Conservation (phyloP, 2,329 filamentous ascomycete genomes). For the Domatiomyces catenatus region DNA sequence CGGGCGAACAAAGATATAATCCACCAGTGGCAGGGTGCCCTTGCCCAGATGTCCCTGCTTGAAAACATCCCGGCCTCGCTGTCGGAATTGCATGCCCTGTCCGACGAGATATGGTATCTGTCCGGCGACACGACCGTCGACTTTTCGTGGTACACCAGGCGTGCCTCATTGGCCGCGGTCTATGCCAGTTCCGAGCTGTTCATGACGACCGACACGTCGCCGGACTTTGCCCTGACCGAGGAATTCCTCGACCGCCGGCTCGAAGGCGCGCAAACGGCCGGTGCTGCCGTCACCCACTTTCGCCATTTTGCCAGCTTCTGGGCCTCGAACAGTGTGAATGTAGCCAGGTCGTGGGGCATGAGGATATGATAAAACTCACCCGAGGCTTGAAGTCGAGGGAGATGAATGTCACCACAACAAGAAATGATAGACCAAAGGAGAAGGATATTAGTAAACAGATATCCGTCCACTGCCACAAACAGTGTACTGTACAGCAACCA, state of each 20-base stretch:
- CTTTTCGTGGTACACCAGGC: conserved; percentile 71
- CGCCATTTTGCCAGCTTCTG: conserved; percentile 74
- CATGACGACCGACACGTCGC: conserved; percentile 77
- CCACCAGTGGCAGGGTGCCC: conserved; percentile 73
- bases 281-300: conserved; percentile 46
- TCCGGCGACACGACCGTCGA: conserved; percentile 72
- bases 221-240: conserved; percentile 60
- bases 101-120: conserved; percentile 87
- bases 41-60: conserved; percentile 80
- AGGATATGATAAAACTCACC: conserved; percentile 41
- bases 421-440: neutral
- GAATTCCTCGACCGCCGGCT: conserved; percentile 64
- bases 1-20: conserved; percentile 58
- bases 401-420: neutral
- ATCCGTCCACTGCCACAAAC: neutral
- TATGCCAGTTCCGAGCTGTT: conserved; percentile 73
- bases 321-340: conserved; percentile 58
- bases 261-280: conserved; percentile 50
- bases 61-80: conserved; percentile 61
- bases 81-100: conserved; percentile 60
- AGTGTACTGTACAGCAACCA: neutral
- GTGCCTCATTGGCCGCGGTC: conserved; percentile 46
- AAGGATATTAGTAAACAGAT: neutral
- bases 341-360: conserved; percentile 74
- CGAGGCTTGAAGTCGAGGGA: too few relatives aligned